phyloP scores from a whole-genome alignment of 805 yeast genomes.

The Yamadazyma sp. region DNA sequence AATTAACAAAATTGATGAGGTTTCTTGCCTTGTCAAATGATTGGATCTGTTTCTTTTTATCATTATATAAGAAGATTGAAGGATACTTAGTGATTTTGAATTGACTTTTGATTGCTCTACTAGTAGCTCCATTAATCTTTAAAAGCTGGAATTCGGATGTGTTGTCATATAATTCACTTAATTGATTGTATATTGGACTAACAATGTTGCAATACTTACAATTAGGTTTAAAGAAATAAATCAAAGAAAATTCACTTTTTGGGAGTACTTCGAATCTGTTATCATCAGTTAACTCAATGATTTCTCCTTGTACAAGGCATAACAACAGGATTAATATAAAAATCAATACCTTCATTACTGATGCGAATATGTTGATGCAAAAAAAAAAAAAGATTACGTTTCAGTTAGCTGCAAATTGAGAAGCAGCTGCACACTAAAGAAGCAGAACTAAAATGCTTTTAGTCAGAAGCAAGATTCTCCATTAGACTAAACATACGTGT shows the following conservation, averaged over 20 bases:
- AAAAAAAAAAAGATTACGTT: no score
- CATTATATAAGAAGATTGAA: slow-evolving; percentile 42
- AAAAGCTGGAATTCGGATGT: slow-evolving; percentile 32
- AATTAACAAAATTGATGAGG: slow-evolving; percentile 19
- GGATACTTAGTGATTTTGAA: slow-evolving; percentile 49
- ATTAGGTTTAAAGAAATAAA: slow-evolving; percentile 44
- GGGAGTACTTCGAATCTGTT: slow-evolving; percentile 11
- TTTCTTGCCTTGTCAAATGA: slow-evolving; percentile 26
- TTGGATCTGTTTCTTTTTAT: slow-evolving; percentile 37
- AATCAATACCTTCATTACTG: no score
- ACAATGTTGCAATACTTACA: slow-evolving; percentile 34
- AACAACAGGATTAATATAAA: no score
- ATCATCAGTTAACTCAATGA: slow-evolving; percentile 1
- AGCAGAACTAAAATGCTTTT: no score
- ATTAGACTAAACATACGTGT: no score
- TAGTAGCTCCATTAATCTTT: slow-evolving; percentile 26
- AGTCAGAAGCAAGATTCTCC: no score
- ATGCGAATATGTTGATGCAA: no score
- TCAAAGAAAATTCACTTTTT: slow-evolving; percentile 33
- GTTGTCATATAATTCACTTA: slow-evolving; percentile 41
- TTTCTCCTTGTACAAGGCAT: no score
- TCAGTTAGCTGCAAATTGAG: no score
- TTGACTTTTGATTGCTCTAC: slow-evolving; percentile 30
- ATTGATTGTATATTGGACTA: slow-evolving; percentile 31
- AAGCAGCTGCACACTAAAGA: no score